Evolutionary conservation across 192 early-diverging fungal genomes (phyloP).

Genomic region (Entomortierella chlamydospora): DNA sequence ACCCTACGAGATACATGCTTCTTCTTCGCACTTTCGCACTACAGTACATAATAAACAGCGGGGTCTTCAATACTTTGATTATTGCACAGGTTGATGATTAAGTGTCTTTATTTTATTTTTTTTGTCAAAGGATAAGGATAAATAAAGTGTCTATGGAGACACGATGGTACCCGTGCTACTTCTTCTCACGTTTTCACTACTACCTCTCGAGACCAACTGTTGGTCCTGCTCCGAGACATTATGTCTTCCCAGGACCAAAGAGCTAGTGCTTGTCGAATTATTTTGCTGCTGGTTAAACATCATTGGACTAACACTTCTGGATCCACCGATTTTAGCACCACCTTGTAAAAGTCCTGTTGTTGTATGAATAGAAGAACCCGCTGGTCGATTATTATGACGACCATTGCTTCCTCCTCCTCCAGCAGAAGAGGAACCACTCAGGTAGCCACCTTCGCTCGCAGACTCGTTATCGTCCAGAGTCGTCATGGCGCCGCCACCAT

Average conservation of each 20-base stretch:
- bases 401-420: background rate
- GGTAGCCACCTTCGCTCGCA: conserved; percentile 36
- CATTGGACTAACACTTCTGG: conserved; percentile 43
- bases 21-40: too few species aligned
- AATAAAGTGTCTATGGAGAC: conserved; percentile 11
- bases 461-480: conserved; percentile 39
- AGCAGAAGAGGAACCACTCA: conserved; percentile 26
- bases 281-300: conserved; percentile 37
- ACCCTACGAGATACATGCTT: too few species aligned
- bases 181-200: conserved; percentile 40
- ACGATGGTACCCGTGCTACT: conserved; percentile 32
- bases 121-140: too few species aligned
- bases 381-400: background rate
- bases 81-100: too few species aligned
- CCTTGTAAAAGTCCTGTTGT: background rate
- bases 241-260: conserved; percentile 37
- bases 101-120: too few species aligned
- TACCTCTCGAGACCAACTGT: conserved; percentile 40
- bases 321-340: background rate
- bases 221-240: conserved; percentile 50
- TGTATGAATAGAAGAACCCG: background rate
- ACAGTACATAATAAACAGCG: too few species aligned
- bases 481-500: conserved; percentile 50
- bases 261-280: conserved; percentile 40
- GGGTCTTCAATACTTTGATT: too few species aligned